A percentile compares a stretch with the other conserved stretches of the same genome.
Conservation (phyloP, 345 rosid species). For the Lagerstroemia speciosa region DNA sequence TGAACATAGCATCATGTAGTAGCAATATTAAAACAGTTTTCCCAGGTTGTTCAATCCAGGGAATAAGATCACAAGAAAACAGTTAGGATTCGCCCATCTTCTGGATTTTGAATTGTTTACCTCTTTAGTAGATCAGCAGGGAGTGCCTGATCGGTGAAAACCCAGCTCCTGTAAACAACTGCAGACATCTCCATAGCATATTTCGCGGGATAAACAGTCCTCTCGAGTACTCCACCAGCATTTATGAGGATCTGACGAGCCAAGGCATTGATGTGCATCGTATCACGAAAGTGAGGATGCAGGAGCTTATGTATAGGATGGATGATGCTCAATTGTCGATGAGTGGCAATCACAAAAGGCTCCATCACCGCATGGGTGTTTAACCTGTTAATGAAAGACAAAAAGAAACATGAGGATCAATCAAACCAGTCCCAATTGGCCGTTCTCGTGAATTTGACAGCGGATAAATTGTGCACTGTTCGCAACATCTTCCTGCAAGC, state of each 20-base stretch:
- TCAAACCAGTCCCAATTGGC: not conserved
- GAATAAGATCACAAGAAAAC: not conserved
- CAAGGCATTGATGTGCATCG: constrained; percentile 59
- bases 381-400: constrained; percentile 31
- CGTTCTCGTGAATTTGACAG: not conserved
- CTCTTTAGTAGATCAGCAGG: constrained; percentile 60
- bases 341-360: constrained; percentile 59
- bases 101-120: constrained; percentile 14
- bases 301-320: constrained; percentile 65
- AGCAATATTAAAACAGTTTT: not conserved
- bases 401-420: not conserved
- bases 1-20: not conserved
- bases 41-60: not conserved
- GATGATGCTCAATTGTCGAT: constrained; percentile 55
- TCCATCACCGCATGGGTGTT: constrained; percentile 51
- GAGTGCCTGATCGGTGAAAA: constrained; percentile 48
- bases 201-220: constrained; percentile 40
- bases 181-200: constrained; percentile 64
- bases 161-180: constrained; percentile 34
- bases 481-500: too few relatives aligned
- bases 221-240: constrained; percentile 44
- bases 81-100: not conserved
- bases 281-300: constrained; percentile 56
- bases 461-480: not conserved
- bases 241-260: constrained; percentile 44